Evolutionary conservation across 2,329 filamentous ascomycete species (phyloP), one percentile per base, ranked within the genome.

Genomic region (Zasmidium cellare): DNA sequence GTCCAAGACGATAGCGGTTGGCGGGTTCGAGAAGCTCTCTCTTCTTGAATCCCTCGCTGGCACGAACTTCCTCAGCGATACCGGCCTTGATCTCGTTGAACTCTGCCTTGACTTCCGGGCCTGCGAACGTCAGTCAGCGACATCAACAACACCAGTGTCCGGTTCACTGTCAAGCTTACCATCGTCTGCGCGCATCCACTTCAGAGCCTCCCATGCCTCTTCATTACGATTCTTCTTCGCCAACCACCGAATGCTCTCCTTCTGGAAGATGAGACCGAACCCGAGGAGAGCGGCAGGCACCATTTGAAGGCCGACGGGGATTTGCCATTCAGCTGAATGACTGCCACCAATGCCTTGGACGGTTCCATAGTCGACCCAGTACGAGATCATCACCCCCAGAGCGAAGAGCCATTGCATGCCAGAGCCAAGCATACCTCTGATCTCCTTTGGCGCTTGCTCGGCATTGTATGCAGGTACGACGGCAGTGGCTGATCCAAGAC

Each of bases 341-440:
- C 77, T 61, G 18, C 51, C 23, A 18, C 62, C 58, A 35, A 78
- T 68, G 41, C 69, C 67, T 19, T 68, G 66, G 2, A 71, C 63
- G 5, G 79, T 77, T 9, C 73, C 80, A 57, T 83, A 84, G 65
- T 83, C 80, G 47, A 84, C 56, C 79, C 80, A 84, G 65, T 83
- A 84, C 1, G 77, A 79, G 0, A 76, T 70, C 46, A 82, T 77
- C 25, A 83, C 82, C 1, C 71, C 81, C 74, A 60, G 70, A 0
- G 78, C 79, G 59, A 77, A 83, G 52, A 81, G 77, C 61, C 78
- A 77, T 60, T 83, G 80, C 67, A 81, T 82, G 58, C 80, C 81
- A 41, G 76, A 79, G 1, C 80, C 80, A 11, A 82, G 72, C 55
- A 75, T 74, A 1, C 77, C 80, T 25, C 80, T 75, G 56, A 81